Conservation (phyloP, 306 rosid species). For the Rubus idaeus region DNA sequence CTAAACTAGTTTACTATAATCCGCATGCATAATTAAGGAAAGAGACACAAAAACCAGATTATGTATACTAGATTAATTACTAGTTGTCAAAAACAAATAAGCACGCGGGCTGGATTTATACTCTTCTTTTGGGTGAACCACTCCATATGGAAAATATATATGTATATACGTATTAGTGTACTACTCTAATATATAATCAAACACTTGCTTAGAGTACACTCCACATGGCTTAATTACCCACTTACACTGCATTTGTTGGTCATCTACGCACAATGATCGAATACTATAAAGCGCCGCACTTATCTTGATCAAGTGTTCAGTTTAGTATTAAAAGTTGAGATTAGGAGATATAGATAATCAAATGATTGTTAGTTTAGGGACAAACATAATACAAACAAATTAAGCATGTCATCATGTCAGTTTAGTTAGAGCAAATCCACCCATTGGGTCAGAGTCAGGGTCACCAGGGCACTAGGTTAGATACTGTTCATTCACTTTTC, state of each 20-base stretch:
- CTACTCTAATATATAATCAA: neutral
- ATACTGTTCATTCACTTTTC: too few relatives aligned
- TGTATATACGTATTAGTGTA: too few relatives aligned
- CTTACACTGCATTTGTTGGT: slow-evolving; percentile 14
- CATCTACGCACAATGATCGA: neutral
- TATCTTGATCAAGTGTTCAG: slow-evolving; percentile 3
- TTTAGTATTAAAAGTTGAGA: neutral
- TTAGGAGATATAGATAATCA: slow-evolving; percentile 4
- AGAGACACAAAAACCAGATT: slow-evolving; percentile 2
- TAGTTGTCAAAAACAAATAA: neutral
- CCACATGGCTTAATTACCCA: slow-evolving; percentile 2
- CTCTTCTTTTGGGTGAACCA: neutral
- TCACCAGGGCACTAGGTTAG: too few relatives aligned
- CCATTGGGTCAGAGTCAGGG: too few relatives aligned
- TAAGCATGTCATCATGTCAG: neutral
- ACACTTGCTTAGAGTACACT: neutral
- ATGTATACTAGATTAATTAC: neutral
- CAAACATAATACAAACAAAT: slow-evolving; percentile 11
- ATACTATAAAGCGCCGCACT: neutral
- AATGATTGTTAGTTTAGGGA: neutral
- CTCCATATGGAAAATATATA: neutral
- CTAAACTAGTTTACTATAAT: neutral
- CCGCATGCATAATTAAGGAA: neutral
- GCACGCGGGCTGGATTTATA: neutral
- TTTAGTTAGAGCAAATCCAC: too few relatives aligned